A percentile compares a stretch with the other conserved stretches of the same genome.
phyloP scores from a whole-genome alignment of 495 filamentous ascomycete genomes.

The Schizothecium vesticola region DNA sequence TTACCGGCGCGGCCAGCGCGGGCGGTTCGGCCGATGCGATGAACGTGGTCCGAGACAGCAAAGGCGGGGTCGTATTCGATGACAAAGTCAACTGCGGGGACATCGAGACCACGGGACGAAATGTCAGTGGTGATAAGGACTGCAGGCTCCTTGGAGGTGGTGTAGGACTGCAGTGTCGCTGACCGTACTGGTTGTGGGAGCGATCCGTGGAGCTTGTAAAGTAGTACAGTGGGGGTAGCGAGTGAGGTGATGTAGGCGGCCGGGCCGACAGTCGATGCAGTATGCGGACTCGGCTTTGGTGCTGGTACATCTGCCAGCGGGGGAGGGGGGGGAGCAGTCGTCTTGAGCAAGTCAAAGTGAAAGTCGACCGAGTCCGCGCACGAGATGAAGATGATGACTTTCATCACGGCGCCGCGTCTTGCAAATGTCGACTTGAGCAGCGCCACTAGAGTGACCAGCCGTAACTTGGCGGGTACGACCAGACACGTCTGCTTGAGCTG shows the following conservation, averaged over 20 bases:
- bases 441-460: constrained; percentile 79
- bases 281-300: constrained; percentile 27
- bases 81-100: constrained; percentile 88
- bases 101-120: constrained; percentile 85
- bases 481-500: constrained; percentile 90
- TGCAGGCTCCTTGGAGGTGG: constrained; percentile 56
- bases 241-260: constrained; percentile 46
- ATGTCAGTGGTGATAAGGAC: constrained; percentile 93
- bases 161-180: constrained; percentile 73
- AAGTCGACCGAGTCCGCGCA: constrained; percentile 97
- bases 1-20: constrained; percentile 86
- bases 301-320: constrained; percentile 24
- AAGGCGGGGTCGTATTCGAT: constrained; percentile 95
- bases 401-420: constrained; percentile 81
- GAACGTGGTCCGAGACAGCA: constrained; percentile 82
- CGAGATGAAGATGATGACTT: constrained; percentile 91
- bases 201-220: constrained; percentile 93
- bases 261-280: constrained; percentile 36
- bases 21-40: constrained; percentile 91
- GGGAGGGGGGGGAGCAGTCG: constrained; percentile 32
- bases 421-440: constrained; percentile 80
- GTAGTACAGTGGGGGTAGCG: constrained; percentile 50
- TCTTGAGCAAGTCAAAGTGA: constrained; percentile 82
- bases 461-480: constrained; percentile 79
- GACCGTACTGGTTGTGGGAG: constrained; percentile 81